Evolutionary conservation across 1,284 basidiomycete species (phyloP).

Genomic region (Polyporus tsugae): DNA sequence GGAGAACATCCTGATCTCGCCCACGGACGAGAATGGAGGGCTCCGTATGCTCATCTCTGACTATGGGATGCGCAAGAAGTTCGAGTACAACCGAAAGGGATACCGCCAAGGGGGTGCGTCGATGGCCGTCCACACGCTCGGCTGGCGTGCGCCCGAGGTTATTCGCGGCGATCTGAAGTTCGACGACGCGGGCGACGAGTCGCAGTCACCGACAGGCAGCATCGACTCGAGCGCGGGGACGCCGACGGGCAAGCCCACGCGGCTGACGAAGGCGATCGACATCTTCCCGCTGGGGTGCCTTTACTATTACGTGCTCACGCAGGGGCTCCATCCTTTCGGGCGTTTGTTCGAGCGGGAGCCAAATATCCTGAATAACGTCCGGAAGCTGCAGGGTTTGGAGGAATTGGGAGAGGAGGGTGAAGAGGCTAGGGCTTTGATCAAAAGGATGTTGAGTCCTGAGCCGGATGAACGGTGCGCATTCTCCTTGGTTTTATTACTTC

Average conservation of each 20-base stretch:
- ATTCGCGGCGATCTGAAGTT: conserved; percentile 90
- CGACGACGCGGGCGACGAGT: conserved; percentile 75
- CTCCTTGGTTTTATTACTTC: not conserved
- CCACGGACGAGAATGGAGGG: conserved; percentile 52
- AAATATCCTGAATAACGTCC: conserved; percentile 87
- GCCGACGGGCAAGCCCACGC: conserved; percentile 57
- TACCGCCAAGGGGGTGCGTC: conserved; percentile 51
- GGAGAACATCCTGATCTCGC: conserved; percentile 93
- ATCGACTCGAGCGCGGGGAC: conserved; percentile 49
- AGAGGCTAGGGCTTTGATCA: conserved; percentile 85
- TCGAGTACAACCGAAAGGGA: conserved; percentile 93
- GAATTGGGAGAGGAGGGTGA: conserved; percentile 90
- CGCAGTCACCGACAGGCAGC: conserved; percentile 71
- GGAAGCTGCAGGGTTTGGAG: conserved; percentile 74
- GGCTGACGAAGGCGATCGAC: conserved; percentile 92
- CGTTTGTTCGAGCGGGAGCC: conserved; percentile 90
- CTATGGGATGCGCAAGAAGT: conserved; percentile 92
- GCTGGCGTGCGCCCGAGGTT: conserved; percentile 96
- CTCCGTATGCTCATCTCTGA: conserved; percentile 95
- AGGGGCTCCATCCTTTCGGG: conserved; percentile 90
- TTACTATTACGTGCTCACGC: conserved; percentile 91
- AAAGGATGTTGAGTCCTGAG: conserved; percentile 80
- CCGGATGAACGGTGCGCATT: conserved; percentile 71
- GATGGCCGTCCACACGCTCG: conserved; percentile 90
- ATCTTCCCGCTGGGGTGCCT: conserved; percentile 94